Evolutionary conservation across 495 filamentous ascomycete genomes (phyloP), one percentile per base, ranked within the genome.

Genomic region (Neurospora africana): DNA sequence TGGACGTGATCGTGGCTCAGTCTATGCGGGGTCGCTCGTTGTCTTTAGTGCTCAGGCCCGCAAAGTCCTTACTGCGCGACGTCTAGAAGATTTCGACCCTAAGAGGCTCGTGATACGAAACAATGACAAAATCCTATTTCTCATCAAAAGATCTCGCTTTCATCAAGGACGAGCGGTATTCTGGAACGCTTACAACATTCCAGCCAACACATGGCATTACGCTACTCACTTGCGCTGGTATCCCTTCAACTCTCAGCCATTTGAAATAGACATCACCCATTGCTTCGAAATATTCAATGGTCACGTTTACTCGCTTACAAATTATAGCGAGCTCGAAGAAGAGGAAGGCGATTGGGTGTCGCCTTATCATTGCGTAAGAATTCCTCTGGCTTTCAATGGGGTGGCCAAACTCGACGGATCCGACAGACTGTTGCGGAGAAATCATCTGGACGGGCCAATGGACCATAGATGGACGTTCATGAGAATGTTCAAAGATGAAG

Each of bases 401-500:
- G 76, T 3, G 78, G 87, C 69, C 72, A 75, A 15, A 79, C 79
- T 7, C 75, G 84, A 10, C n/a, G n/a, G n/a, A 75, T 80, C 23
- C 27, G 78, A 79, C 3, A 75, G 81, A 30, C 84, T 90, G 58
- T 94, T 89, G 87, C 83, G 92, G 38, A 86, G 92, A 61, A 82
- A 90, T 70, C 90, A 93, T 72, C 80, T 79, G 11, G 92, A 94
- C 76, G 92, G 92, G 0, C 90, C 91, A 4, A 89, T 94, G 71
- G 90, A 93, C 74, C 91, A 94, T 76, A 85, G 89, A 21, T 94
- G 91, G 91, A 90, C 88, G 0, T 87, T 89, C 71, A 81, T 94
- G 6, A 86, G 85, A 2, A 80, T 94, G 2, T 85, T 89, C 30
- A 83, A 82, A 65, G 89, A 93, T 71, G 90, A 94, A 74, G 74